These are phyloP conservation scores for Steccherinum ochraceum DNA, from an alignment of 768 basidiomycete species.

Conservation along the genomic window DNA sequence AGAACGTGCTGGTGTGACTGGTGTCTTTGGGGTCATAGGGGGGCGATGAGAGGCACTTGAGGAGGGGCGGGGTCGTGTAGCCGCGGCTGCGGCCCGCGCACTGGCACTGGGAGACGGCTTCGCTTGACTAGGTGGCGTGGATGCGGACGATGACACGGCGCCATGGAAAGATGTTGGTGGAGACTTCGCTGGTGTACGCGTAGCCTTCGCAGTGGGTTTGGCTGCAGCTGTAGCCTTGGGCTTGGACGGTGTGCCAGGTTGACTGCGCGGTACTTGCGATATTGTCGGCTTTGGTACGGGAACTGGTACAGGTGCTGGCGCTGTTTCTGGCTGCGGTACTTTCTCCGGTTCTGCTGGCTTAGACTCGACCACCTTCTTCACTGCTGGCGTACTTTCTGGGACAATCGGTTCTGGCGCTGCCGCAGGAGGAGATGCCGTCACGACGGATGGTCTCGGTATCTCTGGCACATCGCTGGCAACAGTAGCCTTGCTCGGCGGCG, in stretches of 20 bases:
- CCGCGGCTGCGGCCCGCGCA: constrained; percentile 18
- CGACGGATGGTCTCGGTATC: background rate
- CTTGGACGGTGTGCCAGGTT: constrained; percentile 15
- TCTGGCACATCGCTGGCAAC: constrained; percentile 1
- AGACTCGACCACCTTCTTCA: constrained; percentile 1
- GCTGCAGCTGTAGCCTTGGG: constrained; percentile 12
- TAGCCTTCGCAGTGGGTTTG: constrained; percentile 11
- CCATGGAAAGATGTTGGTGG: constrained; percentile 19
- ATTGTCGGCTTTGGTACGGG: constrained; percentile 2
- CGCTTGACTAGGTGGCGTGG: constrained; percentile 14
- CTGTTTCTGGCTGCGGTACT: constrained; percentile 1
- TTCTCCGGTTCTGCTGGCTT: background rate
- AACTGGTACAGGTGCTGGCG: constrained; percentile 9
- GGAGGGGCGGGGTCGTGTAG: constrained; percentile 26
- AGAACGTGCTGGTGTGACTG: constrained; percentile 22
- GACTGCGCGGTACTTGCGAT: constrained; percentile 1
- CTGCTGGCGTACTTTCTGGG: constrained; percentile 1
- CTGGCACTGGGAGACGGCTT: constrained; percentile 12
- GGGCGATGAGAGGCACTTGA: constrained; percentile 39
- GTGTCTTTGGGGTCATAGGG: constrained; percentile 30
- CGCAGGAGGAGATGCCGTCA: constrained; percentile 8
- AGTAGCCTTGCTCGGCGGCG: constrained; percentile 31
- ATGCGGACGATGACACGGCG: constrained; percentile 9
- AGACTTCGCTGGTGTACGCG: constrained; percentile 22
- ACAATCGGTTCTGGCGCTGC: constrained; percentile 6